Conservation (phyloP, 1,284 basidiomycete species). For the Rhodotorula sp. region DNA sequence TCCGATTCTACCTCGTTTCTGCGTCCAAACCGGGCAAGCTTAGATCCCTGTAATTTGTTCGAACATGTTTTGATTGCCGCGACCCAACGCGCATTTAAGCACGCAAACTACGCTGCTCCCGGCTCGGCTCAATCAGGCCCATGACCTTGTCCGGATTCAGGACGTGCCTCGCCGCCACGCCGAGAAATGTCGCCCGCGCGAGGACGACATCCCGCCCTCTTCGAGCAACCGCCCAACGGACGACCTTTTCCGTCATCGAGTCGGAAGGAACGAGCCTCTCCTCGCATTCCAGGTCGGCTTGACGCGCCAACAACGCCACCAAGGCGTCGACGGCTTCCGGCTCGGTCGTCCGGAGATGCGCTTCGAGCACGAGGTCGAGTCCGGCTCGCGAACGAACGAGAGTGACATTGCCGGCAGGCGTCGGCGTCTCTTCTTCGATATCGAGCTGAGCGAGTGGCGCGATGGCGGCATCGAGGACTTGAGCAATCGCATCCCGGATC, state of each 20-base stretch:
- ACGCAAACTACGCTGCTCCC: too few species aligned
- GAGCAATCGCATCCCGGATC: not conserved
- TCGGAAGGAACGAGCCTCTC: not conserved
- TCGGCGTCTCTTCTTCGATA: not conserved
- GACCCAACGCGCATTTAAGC: too few species aligned
- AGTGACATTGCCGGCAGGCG: not conserved
- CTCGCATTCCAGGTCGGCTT: not conserved
- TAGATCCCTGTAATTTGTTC: too few species aligned
- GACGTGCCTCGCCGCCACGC: not conserved
- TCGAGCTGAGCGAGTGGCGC: not conserved
- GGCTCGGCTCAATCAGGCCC: too few species aligned
- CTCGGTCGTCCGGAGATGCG: not conserved
- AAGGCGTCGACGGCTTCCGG: not conserved
- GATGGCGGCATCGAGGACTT: not conserved
- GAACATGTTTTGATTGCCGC: too few species aligned
- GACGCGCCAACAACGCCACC: not conserved
- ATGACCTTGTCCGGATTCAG: not conserved
- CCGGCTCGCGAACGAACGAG: not conserved
- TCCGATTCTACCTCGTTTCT: constrained; percentile 19
- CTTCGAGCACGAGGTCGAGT: constrained; percentile 4
- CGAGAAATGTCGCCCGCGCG: not conserved
- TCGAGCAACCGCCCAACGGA: constrained; percentile 8
- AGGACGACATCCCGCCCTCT: not conserved
- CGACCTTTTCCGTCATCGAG: not conserved
- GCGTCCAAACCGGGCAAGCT: constrained; percentile 10